Evolutionary conservation across 768 basidiomycete genomes (phyloP).

Genomic region (Cubamyces lactineus): DNA sequence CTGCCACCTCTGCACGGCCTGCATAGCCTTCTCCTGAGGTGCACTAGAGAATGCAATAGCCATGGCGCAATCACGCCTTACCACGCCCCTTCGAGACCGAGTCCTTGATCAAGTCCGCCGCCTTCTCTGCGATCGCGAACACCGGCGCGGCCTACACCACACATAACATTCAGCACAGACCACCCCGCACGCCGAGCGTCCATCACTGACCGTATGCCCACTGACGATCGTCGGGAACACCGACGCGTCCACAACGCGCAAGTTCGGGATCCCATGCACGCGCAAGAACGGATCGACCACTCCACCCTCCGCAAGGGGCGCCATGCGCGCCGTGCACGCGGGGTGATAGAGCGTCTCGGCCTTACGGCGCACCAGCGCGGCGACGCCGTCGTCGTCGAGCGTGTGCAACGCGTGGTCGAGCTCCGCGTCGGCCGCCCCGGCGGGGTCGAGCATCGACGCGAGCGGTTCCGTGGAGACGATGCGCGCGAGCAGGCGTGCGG

Average conservation of each 20-base stretch:
- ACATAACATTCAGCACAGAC: too few species aligned
- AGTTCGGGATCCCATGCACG: conserved; percentile 46
- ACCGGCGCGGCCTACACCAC: conserved; percentile 29
- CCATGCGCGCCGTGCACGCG: conserved; percentile 45
- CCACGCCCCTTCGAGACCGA: not conserved
- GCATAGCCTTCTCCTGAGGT: too few species aligned
- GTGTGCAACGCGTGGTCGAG: conserved; percentile 44
- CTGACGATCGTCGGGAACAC: conserved; percentile 47
- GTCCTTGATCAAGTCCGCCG: conserved; percentile 33
- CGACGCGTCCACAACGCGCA: conserved; percentile 52
- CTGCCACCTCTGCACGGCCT: too few species aligned
- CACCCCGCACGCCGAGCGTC: too few species aligned
- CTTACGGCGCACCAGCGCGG: conserved; percentile 37
- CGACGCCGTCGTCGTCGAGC: conserved; percentile 41
- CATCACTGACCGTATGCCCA: conserved; percentile 50
- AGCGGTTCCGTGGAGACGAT: conserved; percentile 45
- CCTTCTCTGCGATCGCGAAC: conserved; percentile 36
- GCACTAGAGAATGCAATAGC: too few species aligned
- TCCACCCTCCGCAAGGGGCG: conserved; percentile 39
- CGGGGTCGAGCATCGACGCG: conserved; percentile 39
- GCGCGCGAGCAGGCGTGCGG: conserved; percentile 41
- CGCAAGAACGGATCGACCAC: conserved; percentile 48
- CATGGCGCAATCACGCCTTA: not conserved
- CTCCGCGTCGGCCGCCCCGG: conserved; percentile 29
- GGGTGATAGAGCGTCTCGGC: conserved; percentile 50